Evolutionary conservation across 2,329 filamentous ascomycete species (phyloP), one percentile per base, ranked within the genome.

Genomic region (Clonostachys rhizophaga): DNA sequence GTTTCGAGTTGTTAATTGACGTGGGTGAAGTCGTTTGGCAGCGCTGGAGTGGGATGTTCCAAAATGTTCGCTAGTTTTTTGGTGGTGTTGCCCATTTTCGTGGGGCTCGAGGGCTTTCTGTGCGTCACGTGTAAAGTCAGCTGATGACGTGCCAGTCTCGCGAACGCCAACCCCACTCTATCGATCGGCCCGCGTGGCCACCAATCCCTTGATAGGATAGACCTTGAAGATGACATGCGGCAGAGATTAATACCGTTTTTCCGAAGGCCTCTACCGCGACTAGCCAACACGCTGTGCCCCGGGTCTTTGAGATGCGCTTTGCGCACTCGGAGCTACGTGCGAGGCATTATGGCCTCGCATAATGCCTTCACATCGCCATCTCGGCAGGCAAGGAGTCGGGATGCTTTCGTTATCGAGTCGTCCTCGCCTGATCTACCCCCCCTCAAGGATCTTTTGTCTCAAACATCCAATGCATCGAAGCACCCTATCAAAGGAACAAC

Each of bases 361-460:
- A 57, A 64, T 45, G 58, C 53, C 41, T 64, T 65, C 47, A 50
- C 55, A 24, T 60, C 68, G 47, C 59, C 60, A 46, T 52, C 59
- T 42, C 42, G 46, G 49, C 56, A 51, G 44, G 55, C 41, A 67
- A 68, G 64, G 58, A 65, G 52, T 54, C 63, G 47, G 50, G 60
- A 47, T 56, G 65, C 48, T 10, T 54, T 63, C 16, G 54, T 63
- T 33, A 48, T 61, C 33, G 51, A 57, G 9, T 77, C 77, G 0
- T 80, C 77, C 1, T 81, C 78, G 5, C 77, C 78, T n/a, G 69
- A 68, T n/a, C 60, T 83, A 1, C 79, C 79, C 4, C 70, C 78
- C 1, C 60, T 82, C 0, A 66, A 67, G 36, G 70, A 81, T 4
- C 58, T 83, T 10, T 52, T 76, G 2, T 63, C 67, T 4, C 72